Evolutionary conservation across 106 monocot species (phyloP), one percentile per base, ranked within the genome.

Genomic region (Dioscorea alata): DNA sequence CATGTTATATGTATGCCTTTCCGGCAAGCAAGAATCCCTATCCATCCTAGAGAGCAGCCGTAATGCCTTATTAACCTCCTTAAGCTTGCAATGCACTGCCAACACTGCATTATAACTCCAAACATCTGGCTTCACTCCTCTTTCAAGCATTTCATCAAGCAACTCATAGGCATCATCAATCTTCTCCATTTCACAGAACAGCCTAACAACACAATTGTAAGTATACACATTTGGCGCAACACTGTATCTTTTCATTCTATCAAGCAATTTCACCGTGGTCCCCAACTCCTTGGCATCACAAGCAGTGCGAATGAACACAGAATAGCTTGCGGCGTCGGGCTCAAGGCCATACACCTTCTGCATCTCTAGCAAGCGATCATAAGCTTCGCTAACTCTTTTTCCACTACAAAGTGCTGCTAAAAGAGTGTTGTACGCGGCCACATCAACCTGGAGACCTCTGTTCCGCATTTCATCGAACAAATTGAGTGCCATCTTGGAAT

Each of bases 1-100:
- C 89, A 99, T 92, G 53, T 99, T 92, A 24, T 99, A 99, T 0
- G 85, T 93, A 60, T 90, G 92, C 25, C 82, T 63, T 42, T 99
- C 79, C 0, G 97, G 97, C 42, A 59, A 61, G 67, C 92, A 92
- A 1, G 70, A 80, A 21, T 83, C 79, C 7, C 67, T 59, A 25
- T 90, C 82, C 90, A 99, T 99, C 65, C 85, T 78, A 19, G 54
- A 49, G 0, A 99, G 56, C 9, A 99, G 85, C 61, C 75, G 65
- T 1, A 83, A 59, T 1, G 90, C 85, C 71, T 80, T 90, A 59
- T 93, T 90, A 10, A 78, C 86, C 78, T 99, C 97, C 2, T 52
- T 72, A 18, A 74, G 76, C 73, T 66, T 85, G 54, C 90, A 99
- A 61, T 99, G 97, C 8, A 79, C 28, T 4, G 71, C 65, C 9